A percentile compares a stretch with the other conserved stretches of the same genome.
phyloP scores from a whole-genome alignment of 208 protist species.

The Acanthamoeba culbertsoni region DNA sequence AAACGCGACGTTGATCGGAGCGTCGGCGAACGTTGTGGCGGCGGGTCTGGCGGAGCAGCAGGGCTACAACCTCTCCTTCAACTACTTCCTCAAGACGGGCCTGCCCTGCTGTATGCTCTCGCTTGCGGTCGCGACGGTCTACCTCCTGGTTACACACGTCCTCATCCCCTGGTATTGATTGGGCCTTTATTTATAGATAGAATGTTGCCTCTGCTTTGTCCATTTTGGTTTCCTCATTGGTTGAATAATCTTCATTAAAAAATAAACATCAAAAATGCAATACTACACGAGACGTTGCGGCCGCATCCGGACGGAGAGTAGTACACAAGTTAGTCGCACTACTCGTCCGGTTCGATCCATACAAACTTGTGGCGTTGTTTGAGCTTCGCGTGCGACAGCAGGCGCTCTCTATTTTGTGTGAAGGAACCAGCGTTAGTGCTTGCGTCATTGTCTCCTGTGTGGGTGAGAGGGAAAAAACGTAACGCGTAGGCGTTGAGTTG shows the following conservation, averaged over 20 bases:
- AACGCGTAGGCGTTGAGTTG: not conserved
- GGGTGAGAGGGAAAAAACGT: not conserved
- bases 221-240: not conserved
- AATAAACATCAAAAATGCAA: too few species aligned
- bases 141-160: constrained; percentile 47
- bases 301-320: too few species aligned
- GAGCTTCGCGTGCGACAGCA: not conserved
- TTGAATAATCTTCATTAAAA: not conserved
- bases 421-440: too few species aligned
- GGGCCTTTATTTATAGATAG: not conserved
- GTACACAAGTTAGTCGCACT: too few species aligned
- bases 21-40: constrained; percentile 77
- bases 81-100: constrained; percentile 57
- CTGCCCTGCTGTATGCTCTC: constrained; percentile 65
- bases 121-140: constrained; percentile 12
- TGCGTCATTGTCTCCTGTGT: too few species aligned
- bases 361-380: not conserved
- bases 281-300: too few species aligned
- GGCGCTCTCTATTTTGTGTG: not conserved
- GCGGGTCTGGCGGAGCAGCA: constrained; percentile 72
- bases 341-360: not conserved
- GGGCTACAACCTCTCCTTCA: constrained; percentile 21
- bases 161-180: constrained; percentile 41
- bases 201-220: not conserved
- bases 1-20: constrained; percentile 83